Evolutionary conservation across 208 protist genomes (phyloP).

Genomic region (Leishmania gerbilli): DNA sequence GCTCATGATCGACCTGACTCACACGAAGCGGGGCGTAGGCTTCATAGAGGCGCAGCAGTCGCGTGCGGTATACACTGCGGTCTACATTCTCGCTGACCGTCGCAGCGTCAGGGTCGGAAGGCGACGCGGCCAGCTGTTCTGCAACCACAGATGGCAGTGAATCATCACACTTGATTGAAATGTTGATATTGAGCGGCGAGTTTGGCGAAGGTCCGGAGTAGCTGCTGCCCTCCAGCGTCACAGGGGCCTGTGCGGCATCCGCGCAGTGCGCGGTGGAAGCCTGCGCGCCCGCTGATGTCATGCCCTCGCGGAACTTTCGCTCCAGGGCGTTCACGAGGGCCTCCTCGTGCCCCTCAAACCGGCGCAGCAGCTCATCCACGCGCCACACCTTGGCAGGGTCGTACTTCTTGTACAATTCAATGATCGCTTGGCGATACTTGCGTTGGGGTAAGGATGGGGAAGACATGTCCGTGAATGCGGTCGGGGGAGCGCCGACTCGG

Average conservation of each 20-base stretch:
- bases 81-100: neutral
- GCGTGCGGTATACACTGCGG: constrained; percentile 24
- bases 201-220: neutral
- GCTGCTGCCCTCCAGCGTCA: neutral
- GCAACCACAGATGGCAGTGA: neutral
- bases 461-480: constrained; percentile 2
- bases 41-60: constrained; percentile 36
- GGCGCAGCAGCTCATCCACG: constrained; percentile 34
- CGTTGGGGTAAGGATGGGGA: neutral
- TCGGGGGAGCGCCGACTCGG: neutral
- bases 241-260: neutral
- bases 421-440: constrained; percentile 9
- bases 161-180: neutral
- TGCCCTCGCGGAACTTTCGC: constrained; percentile 20
- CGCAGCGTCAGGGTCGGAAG: neutral
- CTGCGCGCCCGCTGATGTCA: too few relatives aligned
- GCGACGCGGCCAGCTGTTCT: neutral
- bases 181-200: neutral
- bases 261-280: neutral
- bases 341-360: constrained; percentile 40
- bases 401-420: constrained; percentile 29
- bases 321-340: constrained; percentile 32
- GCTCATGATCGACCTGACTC: constrained; percentile 34
- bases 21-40: constrained; percentile 48
- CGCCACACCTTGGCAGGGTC: constrained; percentile 34